Base-by-base conservation (phyloP, 2,329 filamentous ascomycete species). In the Penicillium paneum region DNA sequence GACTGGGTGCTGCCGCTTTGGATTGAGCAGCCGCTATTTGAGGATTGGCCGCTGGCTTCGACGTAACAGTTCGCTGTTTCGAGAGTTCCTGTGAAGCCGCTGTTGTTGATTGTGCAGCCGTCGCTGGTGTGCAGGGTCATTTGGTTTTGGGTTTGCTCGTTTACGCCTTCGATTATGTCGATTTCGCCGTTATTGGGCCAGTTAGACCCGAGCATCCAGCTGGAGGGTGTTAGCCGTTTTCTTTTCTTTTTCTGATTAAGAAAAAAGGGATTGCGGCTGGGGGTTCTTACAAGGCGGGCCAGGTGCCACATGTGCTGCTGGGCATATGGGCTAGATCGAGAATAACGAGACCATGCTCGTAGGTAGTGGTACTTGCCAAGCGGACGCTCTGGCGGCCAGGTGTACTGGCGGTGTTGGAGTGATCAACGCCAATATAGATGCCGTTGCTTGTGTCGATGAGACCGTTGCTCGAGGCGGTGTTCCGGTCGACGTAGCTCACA, bases 151-250 rank as follows among this genome's bases (percentile, higher is more conserved):
- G 74, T 68, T 57, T 84, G 80, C 21, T 78, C 74, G 74, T 90
- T 89, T 62, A 91, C 86, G 35, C 88, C 88, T 75, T 92, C 89
- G 63, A 92, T 83, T 64, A 92, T 88, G 70, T 93, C 89, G 64
- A 93, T 89, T 74, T 92, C 89, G 43, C 89, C 89, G 8, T 78
- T 76, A 39, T 69, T 70, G 1, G 89, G 89, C 89, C 89, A 92
- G 66, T 81, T 73, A n/a, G 79, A 76, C 15, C 88, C 88, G 32
- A 90, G 69, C 43, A 77, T 78, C 80, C 80, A 83, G 69, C 47
- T 49, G 46, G 1, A 3, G 5, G 1, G 24, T 24, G 49, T 63
- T 46, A 62, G 55, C 21, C 34, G 40, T 39, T 19, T 31, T 8
- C 3, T 31, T 19, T 2, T 24, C 21, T 6, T 19, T 29, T 3